Conservation (phyloP, 805 yeast genomes). For the Suhomyces prunicola region DNA sequence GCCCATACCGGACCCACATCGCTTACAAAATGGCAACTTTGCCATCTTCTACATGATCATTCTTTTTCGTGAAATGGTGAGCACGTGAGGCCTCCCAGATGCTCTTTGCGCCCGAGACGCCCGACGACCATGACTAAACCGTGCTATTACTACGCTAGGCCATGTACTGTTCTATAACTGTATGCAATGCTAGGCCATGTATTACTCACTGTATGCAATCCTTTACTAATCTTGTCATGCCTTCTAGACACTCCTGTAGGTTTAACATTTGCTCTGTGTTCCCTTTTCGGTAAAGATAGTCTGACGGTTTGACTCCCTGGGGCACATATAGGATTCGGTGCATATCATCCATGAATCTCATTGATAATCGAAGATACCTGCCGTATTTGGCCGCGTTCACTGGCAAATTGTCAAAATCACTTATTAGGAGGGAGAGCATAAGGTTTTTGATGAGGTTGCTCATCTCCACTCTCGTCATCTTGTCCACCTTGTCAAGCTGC, state of each 20-base stretch:
- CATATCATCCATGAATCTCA: slow-evolving; percentile 29
- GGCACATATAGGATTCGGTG: slow-evolving; percentile 26
- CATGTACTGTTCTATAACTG: neutral
- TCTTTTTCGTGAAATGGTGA: neutral
- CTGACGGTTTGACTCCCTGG: slow-evolving; percentile 23
- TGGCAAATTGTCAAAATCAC: slow-evolving; percentile 29
- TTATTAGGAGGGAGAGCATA: slow-evolving; percentile 32
- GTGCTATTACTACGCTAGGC: neutral
- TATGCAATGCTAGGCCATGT: neutral
- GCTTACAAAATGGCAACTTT: neutral
- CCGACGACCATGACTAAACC: neutral
- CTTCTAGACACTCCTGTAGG: slow-evolving; percentile 24
- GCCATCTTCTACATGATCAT: neutral
- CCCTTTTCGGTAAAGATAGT: slow-evolving; percentile 18
- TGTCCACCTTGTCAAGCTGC: slow-evolving; percentile 29
- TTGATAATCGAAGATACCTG: slow-evolving; percentile 20
- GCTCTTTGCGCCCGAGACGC: neutral
- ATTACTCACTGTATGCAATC: neutral
- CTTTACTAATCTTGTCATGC: slow-evolving; percentile 14
- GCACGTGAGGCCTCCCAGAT: neutral
- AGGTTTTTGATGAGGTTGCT: slow-evolving; percentile 31
- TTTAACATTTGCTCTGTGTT: slow-evolving; percentile 11
- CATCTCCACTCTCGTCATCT: slow-evolving; percentile 24
- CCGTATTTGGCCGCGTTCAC: slow-evolving; percentile 25
- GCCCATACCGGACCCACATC: neutral